phyloP scores from a whole-genome alignment of 176 grass and related monocot species.

The Eleusine indica region DNA sequence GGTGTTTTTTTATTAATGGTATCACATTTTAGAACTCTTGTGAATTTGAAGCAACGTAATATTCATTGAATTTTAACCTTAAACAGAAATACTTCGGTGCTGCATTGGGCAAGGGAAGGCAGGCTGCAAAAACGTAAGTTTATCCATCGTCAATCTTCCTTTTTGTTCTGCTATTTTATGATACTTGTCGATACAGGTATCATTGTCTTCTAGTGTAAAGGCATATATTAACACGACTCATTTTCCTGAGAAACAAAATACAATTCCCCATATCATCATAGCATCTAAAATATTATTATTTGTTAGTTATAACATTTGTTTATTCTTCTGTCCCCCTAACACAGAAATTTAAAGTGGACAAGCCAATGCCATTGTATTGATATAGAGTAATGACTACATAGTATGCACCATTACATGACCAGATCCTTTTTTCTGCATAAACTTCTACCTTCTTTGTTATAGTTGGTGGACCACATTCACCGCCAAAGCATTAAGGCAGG shows the following conservation, averaged over 20 bases:
- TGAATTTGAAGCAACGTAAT: conserved; percentile 11
- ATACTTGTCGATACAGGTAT: neutral
- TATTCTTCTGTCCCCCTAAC: neutral
- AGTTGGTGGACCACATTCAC: neutral
- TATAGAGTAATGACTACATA: neutral
- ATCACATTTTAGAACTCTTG: neutral
- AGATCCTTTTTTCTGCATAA: neutral
- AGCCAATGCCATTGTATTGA: neutral
- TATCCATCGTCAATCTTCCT: neutral
- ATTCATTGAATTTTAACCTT: conserved; percentile 44
- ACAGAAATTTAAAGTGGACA: neutral
- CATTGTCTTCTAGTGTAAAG: neutral
- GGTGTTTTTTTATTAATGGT: neutral
- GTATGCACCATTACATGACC: neutral
- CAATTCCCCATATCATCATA: conserved; percentile 13
- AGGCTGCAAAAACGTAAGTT: conserved; percentile 89
- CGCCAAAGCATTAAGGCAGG: neutral
- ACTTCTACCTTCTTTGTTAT: neutral
- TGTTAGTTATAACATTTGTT: neutral
- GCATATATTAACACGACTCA: neutral
- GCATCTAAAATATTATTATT: neutral
- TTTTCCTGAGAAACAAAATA: neutral
- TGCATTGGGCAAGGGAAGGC: conserved; percentile 77
- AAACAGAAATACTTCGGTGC: conserved; percentile 77
- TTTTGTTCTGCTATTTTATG: neutral